Conservation (phyloP, 2,329 filamentous ascomycete genomes). For the Hysterium pulicare region DNA sequence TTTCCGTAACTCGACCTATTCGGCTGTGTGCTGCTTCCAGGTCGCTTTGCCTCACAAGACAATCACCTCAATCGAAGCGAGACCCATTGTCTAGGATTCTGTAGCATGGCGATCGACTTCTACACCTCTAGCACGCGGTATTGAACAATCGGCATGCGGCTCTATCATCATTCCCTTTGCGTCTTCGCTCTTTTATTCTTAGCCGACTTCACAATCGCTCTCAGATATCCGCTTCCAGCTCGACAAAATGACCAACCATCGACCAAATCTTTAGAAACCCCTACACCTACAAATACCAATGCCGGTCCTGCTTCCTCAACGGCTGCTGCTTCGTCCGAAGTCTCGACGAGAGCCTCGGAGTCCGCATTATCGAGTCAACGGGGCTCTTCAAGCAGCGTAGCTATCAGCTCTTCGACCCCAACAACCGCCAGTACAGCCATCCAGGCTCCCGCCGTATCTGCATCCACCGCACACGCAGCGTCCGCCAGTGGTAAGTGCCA, state of each 20-base stretch:
- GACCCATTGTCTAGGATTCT: not conserved
- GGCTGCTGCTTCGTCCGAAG: constrained; percentile 8
- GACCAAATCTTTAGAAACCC: constrained; percentile 12
- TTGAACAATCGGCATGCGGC: constrained; percentile 23
- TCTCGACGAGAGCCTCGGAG: constrained; percentile 11
- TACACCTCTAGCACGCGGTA: not conserved
- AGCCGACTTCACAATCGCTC: constrained; percentile 21
- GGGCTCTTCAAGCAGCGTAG: constrained; percentile 9
- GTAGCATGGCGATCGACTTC: constrained; percentile 19
- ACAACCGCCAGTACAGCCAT: constrained; percentile 12
- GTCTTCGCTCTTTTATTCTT: constrained; percentile 25
- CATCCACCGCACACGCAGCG: constrained; percentile 16
- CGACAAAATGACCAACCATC: constrained; percentile 27
- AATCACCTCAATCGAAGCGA: not conserved
- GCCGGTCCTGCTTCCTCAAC: constrained; percentile 18
- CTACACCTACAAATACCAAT: constrained; percentile 10
- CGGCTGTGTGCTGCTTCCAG: not conserved
- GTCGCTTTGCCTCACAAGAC: not conserved
- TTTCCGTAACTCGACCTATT: too few relatives aligned
- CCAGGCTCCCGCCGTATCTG: constrained; percentile 16
- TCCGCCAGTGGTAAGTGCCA: constrained; percentile 18
- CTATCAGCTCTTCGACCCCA: constrained; percentile 11
- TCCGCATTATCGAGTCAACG: constrained; percentile 6
- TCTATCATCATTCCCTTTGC: constrained; percentile 21
- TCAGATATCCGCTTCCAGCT: constrained; percentile 17